Conservation (phyloP, 2,329 filamentous ascomycete genomes). For the Periconia sp. region DNA sequence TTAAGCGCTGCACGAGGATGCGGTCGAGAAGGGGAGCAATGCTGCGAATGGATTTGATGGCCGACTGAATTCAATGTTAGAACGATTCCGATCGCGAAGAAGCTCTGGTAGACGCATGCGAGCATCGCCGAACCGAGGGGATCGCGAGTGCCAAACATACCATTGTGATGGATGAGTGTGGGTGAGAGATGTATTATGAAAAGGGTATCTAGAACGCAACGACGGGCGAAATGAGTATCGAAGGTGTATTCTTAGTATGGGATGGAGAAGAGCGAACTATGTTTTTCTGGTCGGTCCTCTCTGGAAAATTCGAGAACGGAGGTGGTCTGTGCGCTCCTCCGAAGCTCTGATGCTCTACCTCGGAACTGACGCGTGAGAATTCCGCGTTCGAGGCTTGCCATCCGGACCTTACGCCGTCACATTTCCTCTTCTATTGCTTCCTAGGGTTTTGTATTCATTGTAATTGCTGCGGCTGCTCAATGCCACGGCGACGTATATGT, state of each 20-base stretch:
- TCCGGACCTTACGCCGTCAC: too few relatives aligned
- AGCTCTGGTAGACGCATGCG: constrained; percentile 1
- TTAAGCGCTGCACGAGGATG: constrained; percentile 96
- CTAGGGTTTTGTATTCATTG: background rate
- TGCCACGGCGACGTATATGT: constrained; percentile 38
- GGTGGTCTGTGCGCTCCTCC: constrained; percentile 19
- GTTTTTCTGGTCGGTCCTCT: constrained; percentile 11
- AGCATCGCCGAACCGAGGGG: background rate
- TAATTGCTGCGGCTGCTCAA: constrained; percentile 12
- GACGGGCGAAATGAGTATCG: background rate
- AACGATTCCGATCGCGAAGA: constrained; percentile 4
- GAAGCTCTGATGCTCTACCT: constrained; percentile 19
- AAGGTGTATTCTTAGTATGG: background rate
- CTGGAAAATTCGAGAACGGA: constrained; percentile 28
- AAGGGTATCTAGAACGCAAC: constrained; percentile 6
- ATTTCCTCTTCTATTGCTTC: background rate
- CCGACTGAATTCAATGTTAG: constrained; percentile 44
- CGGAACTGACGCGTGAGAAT: constrained; percentile 18
- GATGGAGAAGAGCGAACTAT: constrained; percentile 5
- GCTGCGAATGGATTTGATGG: constrained; percentile 93
- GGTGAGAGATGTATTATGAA: constrained; percentile 4
- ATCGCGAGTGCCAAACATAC: constrained; percentile 3
- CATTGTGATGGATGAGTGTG: constrained; percentile 14
- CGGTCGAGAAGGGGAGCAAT: constrained; percentile 97
- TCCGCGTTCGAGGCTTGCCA: constrained; percentile 4